Evolutionary conservation across 306 rosid species (phyloP), one percentile per base, ranked within the genome.

Genomic region (Senna siamea): DNA sequence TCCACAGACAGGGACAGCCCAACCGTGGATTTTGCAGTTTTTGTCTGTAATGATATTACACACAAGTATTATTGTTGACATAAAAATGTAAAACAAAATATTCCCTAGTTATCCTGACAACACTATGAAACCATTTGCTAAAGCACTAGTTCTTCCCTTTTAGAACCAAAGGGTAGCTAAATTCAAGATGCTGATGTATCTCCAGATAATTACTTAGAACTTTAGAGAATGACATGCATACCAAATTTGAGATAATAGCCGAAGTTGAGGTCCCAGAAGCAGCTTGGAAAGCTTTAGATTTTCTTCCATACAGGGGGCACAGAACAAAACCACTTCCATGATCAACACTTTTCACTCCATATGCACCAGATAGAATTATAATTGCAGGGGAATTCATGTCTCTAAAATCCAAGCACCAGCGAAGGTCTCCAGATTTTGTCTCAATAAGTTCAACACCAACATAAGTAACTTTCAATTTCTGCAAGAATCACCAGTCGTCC

Each of bases 351-450:
- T 85, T 89, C 82, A 86, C 85, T 65, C 98, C 98, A 22, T 78
- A 87, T 37, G 88, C 83, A 82, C 87, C 96, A 38, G 97, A 82
- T 48, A 95, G 98, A 66, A 78, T 79, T 81, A 90, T 70, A 66
- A 95, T 88, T 13, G 98, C 96, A 60, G 97, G 97, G 53, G 96
- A 84, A 79, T 77, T 88, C 94, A 95, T 92, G 72, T 95, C 99
- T 95, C 99, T 95, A 78, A 95, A 95, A 79, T 95, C 99, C 93
- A 95, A 90, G 87, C 99, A 95, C 99, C 99, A 95, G 66, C 90
- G 96, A 75, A 92, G 98, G 61, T 95, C 99, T 77, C 97, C 99
- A 32, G 95, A 78, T 81, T 78, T 88, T 66, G 82, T 23, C 64
- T 95, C 97, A 30, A 88, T 68, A 77, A 95, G 90, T 71, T 95